Base-by-base conservation (phyloP, 192 early-diverging fungal species). In the Thamnidium elegans region DNA sequence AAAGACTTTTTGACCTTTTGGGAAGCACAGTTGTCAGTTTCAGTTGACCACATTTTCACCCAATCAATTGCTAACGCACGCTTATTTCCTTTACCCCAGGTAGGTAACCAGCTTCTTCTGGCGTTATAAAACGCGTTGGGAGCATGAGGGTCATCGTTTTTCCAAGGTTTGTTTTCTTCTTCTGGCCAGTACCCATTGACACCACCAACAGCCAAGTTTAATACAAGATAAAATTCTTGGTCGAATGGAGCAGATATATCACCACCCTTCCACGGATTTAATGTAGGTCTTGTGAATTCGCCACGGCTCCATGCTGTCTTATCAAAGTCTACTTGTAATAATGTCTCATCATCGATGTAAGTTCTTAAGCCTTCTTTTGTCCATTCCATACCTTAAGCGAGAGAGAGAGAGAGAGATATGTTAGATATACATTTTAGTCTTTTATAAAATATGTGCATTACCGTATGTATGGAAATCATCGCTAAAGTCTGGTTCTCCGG, bases 151-250 rank as follows among this genome's bases (percentile, higher is more conserved):
- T 78, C 77, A 9, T 39, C 65, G 56, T 81, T 75, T n/a, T 21
- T 75, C 87, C 87, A 89, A 20, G 86, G 87, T 21, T 85, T 87
- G 43, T 43, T 31, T 0, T 64, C 63, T 10, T 55, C 75, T 51
- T 84, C 79, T 30, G 84, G 84, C 59, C 85, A 89, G 64, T 79
- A 88, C 3, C 72, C 79, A 44, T 70, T 68, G 3, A 79, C 79
- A 14, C 87, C 87, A 26, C 81, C 85, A 0, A 87, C 82, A 23
- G 84, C 83, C 11, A 86, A 81, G 47, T 86, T 80, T 71, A 89
- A 68, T 74, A 78, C 72, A 36, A 85, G 26, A 51, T 77, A 79
- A 42, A 82, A 81, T 34, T 80, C 75, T 68, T 89, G 79, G 65
- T 89, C 87, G 62, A 89, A 89, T 10, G 86, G 86, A 8, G 87